phyloP scores from a whole-genome alignment of 495 filamentous ascomycete genomes.

The Astrothelium macrocarpum region DNA sequence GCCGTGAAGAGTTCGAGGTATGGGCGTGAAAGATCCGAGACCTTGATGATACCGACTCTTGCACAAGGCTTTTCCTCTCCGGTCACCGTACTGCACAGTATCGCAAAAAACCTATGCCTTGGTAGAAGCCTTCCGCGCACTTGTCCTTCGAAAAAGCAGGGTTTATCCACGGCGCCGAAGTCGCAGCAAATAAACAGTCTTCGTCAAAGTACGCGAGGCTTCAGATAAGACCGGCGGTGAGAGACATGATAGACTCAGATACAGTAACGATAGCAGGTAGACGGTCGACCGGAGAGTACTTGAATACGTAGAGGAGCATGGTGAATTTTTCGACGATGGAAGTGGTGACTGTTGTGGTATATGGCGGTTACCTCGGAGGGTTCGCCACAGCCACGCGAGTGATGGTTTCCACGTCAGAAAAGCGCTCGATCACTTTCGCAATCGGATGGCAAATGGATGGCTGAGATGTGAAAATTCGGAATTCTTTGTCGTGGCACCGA shows the following conservation, averaged over 20 bases:
- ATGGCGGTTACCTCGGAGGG: conserved; percentile 1
- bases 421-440: neutral
- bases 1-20: neutral
- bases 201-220: conserved; percentile 6
- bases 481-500: neutral
- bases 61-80: neutral
- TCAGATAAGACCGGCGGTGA: neutral
- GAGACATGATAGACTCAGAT: conserved; percentile 4
- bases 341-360: conserved; percentile 11
- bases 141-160: conserved; percentile 7
- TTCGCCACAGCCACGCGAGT: neutral
- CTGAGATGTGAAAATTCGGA: neutral
- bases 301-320: conserved; percentile 7
- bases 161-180: neutral
- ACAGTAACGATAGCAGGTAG: neutral
- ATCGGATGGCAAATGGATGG: neutral
- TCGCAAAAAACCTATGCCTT: conserved; percentile 3
- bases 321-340: conserved; percentile 6
- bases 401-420: neutral
- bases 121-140: conserved; percentile 1
- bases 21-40: neutral
- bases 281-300: conserved; percentile 10
- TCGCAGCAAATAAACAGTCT: neutral
- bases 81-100: conserved; percentile 6
- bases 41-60: neutral